Conservation (phyloP, 768 basidiomycete species). For the Chiua virens region DNA sequence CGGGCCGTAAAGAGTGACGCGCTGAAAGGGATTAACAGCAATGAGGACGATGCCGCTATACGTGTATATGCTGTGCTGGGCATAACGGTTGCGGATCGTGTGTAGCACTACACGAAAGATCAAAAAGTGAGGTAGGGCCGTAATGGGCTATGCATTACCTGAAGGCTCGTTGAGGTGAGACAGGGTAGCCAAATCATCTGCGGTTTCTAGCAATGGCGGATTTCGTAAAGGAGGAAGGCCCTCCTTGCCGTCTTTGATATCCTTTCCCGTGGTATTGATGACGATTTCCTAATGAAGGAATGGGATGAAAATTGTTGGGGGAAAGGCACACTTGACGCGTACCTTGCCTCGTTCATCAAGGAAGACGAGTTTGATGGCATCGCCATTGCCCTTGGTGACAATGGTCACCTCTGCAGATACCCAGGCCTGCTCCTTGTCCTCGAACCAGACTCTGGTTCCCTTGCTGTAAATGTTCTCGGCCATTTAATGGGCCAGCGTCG, state of each 20-base stretch:
- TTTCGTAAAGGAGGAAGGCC: constrained; percentile 92
- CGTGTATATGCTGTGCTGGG: constrained; percentile 96
- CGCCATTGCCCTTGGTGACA: constrained; percentile 63
- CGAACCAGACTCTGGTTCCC: constrained; percentile 89
- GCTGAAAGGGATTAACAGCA: constrained; percentile 98
- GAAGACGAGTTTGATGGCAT: constrained; percentile 80
- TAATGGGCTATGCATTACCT: constrained; percentile 48
- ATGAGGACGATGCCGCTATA: constrained; percentile 99
- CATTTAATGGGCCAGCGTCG: constrained; percentile 59
- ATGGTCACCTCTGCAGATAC: constrained; percentile 81
- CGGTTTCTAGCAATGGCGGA: constrained; percentile 93
- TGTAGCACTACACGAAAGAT: constrained; percentile 68
- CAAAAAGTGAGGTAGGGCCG: neutral
- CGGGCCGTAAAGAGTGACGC: constrained; percentile 94
- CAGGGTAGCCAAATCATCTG: constrained; percentile 96
- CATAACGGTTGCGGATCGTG: constrained; percentile 95
- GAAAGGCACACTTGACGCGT: constrained; percentile 17
- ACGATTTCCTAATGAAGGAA: constrained; percentile 59
- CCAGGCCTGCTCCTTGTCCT: constrained; percentile 95
- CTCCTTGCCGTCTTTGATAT: constrained; percentile 77
- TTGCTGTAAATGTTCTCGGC: constrained; percentile 92
- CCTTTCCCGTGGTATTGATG: constrained; percentile 75
- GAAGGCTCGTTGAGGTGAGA: constrained; percentile 98
- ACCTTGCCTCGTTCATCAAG: constrained; percentile 94
- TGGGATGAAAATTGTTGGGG: neutral